Evolutionary conservation across 345 rosid species (phyloP).

Genomic region (Melastoma malabathricum): DNA sequence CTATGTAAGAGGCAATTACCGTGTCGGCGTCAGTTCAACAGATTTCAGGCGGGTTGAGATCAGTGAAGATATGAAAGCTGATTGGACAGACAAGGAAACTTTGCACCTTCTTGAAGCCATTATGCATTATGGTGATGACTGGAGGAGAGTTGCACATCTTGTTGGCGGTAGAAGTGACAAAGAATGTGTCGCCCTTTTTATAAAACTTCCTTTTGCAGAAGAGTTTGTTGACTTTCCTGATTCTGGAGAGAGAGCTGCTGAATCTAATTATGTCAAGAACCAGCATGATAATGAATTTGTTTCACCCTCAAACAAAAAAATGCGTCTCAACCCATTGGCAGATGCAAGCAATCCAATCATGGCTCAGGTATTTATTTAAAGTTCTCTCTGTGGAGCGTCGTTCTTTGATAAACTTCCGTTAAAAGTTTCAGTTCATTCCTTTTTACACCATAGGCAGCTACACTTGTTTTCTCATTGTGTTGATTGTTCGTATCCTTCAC

Average conservation of each 20-base stretch:
- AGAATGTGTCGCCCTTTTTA: slow-evolving; percentile 67
- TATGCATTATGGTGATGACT: slow-evolving; percentile 73
- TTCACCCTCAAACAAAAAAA: slow-evolving; percentile 32
- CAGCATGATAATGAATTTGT: slow-evolving; percentile 17
- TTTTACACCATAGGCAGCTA: no score
- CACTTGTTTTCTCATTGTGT: no score
- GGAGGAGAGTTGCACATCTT: slow-evolving; percentile 81
- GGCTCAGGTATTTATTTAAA: slow-evolving; percentile 55
- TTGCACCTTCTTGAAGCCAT: slow-evolving; percentile 67
- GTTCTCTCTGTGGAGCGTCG: neutral
- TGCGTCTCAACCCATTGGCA: slow-evolving; percentile 65
- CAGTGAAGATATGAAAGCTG: slow-evolving; percentile 46
- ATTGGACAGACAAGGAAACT: slow-evolving; percentile 79
- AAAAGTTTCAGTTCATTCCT: no score
- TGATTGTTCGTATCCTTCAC: no score
- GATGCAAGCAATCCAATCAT: slow-evolving; percentile 98
- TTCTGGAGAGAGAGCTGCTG: slow-evolving; percentile 26
- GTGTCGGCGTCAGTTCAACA: slow-evolving; percentile 59
- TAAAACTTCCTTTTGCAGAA: slow-evolving; percentile 85
- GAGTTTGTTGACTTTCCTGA: slow-evolving; percentile 34
- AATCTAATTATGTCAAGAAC: slow-evolving; percentile 18
- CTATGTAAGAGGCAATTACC: slow-evolving; percentile 75
- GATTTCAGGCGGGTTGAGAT: slow-evolving; percentile 87
- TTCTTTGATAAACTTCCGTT: no score
- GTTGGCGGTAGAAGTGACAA: slow-evolving; percentile 74